Evolutionary conservation across 306 rosid species (phyloP), one percentile per base, ranked within the genome.

Genomic region (Fagus crenata): DNA sequence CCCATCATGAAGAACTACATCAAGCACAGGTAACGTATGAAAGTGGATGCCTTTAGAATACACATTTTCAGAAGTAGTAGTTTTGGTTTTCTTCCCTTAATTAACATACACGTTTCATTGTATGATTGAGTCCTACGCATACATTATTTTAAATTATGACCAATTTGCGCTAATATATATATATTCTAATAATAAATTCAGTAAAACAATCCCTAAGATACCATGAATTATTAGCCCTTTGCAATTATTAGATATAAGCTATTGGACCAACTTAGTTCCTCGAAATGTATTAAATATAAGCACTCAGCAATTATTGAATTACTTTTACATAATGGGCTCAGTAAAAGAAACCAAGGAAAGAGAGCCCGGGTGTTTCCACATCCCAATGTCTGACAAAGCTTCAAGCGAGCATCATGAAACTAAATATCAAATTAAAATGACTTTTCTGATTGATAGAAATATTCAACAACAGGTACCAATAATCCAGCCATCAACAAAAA

Each of bases 1-100:
- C 51, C 14, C 0, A 70, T 40, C 59, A 54, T 46, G 65, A 11
- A 51, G 71, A 53, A 60, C 71, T 75, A 70, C 43, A 60, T 31
- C 67, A 40, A 22, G 17, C 64, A 75, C 41, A n/a, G n/a, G 56
- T 51, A 14, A 51, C 28, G 55, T 51, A 51, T 8, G 63, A 33
- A 56, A 56, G 2, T 7, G 35, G 14, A 22, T 3, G 14, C 64
- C 14, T 58, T 58, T 12, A 28, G 64, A 28, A 58, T 58, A 28
- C 36, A 3, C 12, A 31, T 18, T 58, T 58, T 58, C 14, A 58
- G 35, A 28, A 58, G 56, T 51, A 51, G 15, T 51, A 17, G 12
- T 14, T 14, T 51, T 9, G 15, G 5, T 51, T n/a, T 51, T n/a
- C 56, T 51, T 51, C 28, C 28, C 28, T 22, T 22, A 22, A 22